Conservation (phyloP, 2,329 filamentous ascomycete genomes). For the Scedosporium dehoogii region DNA sequence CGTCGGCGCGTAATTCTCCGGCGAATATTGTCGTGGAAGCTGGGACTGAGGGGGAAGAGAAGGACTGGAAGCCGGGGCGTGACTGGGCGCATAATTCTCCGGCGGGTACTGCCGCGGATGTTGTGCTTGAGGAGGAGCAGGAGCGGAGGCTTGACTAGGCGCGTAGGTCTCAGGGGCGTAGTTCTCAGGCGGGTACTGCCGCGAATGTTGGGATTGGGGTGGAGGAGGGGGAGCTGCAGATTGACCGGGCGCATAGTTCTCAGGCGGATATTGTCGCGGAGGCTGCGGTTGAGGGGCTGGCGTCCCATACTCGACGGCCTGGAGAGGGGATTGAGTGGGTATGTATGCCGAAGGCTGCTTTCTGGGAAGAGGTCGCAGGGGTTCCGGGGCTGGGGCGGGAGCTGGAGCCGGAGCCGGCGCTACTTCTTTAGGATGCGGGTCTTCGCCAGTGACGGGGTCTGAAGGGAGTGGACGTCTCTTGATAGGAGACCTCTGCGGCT, state of each 20-base stretch:
- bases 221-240: neutral
- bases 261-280: neutral
- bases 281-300: conserved; percentile 16
- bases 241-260: neutral
- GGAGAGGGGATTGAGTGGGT: conserved; percentile 43
- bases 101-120: neutral
- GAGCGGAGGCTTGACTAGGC: too few relatives aligned
- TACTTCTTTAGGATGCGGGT: neutral
- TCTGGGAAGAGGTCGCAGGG: conserved; percentile 36
- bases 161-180: too few relatives aligned
- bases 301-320: conserved; percentile 36
- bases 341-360: conserved; percentile 28
- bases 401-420: conserved; percentile 14
- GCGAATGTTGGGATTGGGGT: neutral
- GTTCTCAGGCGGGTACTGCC: neutral
- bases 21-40: conserved; percentile 11
- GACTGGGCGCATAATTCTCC: conserved; percentile 17
- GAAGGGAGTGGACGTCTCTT: conserved; percentile 78
- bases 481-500: conserved; percentile 48
- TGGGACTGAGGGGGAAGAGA: neutral
- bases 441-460: conserved; percentile 56
- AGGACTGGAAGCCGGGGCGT: conserved; percentile 15
- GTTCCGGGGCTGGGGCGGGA: conserved; percentile 27
- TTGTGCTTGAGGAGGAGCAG: neutral
- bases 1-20: conserved; percentile 11